phyloP scores from a whole-genome alignment of 2,329 filamentous ascomycete species.

The Chrysosporium queenslandicum region DNA sequence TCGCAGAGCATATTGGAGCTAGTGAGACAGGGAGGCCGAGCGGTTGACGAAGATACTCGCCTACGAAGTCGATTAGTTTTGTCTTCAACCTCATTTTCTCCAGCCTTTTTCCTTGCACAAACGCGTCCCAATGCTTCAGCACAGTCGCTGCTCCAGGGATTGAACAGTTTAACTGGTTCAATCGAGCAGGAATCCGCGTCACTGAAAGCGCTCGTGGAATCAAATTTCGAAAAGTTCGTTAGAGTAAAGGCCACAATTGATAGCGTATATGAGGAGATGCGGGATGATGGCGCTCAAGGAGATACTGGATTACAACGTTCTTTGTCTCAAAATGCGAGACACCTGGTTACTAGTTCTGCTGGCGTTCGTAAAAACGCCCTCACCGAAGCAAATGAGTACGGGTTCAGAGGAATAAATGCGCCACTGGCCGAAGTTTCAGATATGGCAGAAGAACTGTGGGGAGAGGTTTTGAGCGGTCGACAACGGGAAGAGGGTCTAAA shows the following conservation, averaged over 20 bases:
- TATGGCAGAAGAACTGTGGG: conserved; percentile 96
- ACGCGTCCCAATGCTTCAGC: conserved; percentile 82
- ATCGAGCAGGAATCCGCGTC: conserved; percentile 98
- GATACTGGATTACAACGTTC: conserved; percentile 16
- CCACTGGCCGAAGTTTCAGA: conserved; percentile 82
- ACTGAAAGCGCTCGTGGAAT: conserved; percentile 89
- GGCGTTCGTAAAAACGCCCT: conserved; percentile 74
- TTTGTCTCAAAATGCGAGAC: conserved; percentile 11
- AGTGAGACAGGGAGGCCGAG: conserved; percentile 64
- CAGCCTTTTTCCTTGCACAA: conserved; percentile 81
- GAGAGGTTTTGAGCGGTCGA: conserved; percentile 78
- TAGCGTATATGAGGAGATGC: conserved; percentile 97
- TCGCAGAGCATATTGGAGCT: conserved; percentile 77
- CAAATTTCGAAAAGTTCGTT: conserved; percentile 97
- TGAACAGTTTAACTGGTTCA: conserved; percentile 76
- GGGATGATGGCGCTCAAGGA: conserved; percentile 53
- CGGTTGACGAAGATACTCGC: conserved; percentile 72
- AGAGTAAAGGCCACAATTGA: conserved; percentile 96
- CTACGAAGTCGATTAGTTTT: conserved; percentile 86
- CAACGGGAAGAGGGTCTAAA: conserved; percentile 86
- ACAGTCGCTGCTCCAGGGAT: conserved; percentile 64
- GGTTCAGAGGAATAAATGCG: conserved; percentile 74
- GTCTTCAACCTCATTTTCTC: conserved; percentile 91
- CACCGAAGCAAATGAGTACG: conserved; percentile 85
- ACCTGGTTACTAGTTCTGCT: conserved; percentile 27